phyloP scores from a whole-genome alignment of 345 rosid genomes.

The Ailanthus altissimus region DNA sequence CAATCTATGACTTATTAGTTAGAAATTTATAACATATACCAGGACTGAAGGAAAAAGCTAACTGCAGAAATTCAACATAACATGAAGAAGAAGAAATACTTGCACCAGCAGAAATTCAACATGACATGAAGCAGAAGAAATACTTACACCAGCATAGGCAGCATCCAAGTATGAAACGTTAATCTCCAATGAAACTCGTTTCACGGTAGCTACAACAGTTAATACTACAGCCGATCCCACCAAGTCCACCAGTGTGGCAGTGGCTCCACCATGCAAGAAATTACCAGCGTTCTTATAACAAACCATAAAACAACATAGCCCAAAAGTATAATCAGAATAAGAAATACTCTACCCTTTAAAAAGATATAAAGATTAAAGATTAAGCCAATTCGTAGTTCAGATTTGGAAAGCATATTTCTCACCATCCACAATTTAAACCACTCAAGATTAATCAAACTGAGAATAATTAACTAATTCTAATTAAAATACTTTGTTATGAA shows the following conservation, averaged over 20 bases:
- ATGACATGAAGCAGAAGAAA: background rate
- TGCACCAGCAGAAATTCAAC: too few species aligned
- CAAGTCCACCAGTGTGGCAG: slow-evolving; percentile 83
- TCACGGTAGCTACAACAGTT: slow-evolving; percentile 47
- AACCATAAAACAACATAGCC: background rate
- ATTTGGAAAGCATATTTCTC: too few species aligned
- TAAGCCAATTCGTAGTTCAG: too few species aligned
- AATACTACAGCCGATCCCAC: slow-evolving; percentile 74
- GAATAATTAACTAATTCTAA: too few species aligned
- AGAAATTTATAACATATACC: background rate
- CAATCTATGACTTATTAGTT: background rate
- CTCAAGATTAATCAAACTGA: too few species aligned
- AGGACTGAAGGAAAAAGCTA: too few species aligned
- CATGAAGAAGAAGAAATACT: too few species aligned
- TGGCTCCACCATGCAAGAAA: slow-evolving; percentile 97
- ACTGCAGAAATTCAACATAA: too few species aligned
- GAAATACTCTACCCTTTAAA: too few species aligned
- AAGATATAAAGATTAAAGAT: too few species aligned
- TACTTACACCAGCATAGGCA: slow-evolving; percentile 65
- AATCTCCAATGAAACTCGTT: slow-evolving; percentile 86
- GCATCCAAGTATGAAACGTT: slow-evolving; percentile 87
- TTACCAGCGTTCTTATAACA: slow-evolving; percentile 69
- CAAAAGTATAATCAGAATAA: background rate
- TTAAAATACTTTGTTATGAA: too few species aligned
- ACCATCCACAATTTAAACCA: too few species aligned